Evolutionary conservation across 2,329 filamentous ascomycete species (phyloP).

Genomic region (Hymenoscyphus infarciens): DNA sequence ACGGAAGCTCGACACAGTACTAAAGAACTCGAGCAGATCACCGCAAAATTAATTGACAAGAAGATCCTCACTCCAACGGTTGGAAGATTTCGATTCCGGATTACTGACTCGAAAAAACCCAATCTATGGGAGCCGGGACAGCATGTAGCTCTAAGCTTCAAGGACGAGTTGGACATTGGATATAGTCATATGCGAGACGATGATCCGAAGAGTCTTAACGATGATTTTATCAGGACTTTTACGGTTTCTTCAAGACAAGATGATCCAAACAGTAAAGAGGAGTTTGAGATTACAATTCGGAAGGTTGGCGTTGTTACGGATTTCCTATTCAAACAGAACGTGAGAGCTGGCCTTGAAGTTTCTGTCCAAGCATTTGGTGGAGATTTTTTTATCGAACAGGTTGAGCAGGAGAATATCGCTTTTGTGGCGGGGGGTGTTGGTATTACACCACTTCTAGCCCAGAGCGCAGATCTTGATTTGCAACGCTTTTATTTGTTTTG

Average conservation of each 20-base stretch:
- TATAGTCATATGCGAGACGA: conserved; percentile 82
- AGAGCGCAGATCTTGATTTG: conserved; percentile 51
- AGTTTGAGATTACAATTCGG: conserved; percentile 68
- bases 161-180: conserved; percentile 63
- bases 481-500: conserved; percentile 59
- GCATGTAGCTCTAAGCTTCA: conserved; percentile 73
- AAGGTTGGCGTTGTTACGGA: conserved; percentile 66
- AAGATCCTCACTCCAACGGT: conserved; percentile 63
- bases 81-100: conserved; percentile 58
- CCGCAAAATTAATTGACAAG: conserved; percentile 56
- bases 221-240: conserved; percentile 81
- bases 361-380: conserved; percentile 73
- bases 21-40: conserved; percentile 16
- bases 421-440: conserved; percentile 80
- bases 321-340: conserved; percentile 58
- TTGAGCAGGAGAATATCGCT: conserved; percentile 36
- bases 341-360: conserved; percentile 54
- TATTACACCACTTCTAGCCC: conserved; percentile 76
- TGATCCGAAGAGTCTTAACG: conserved; percentile 76
- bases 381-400: conserved; percentile 46
- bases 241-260: conserved; percentile 59
- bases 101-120: conserved; percentile 37
- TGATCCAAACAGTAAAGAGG: conserved; percentile 21
- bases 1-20: conserved; percentile 46
- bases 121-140: conserved; percentile 64